Percentiles rank a stretch among this genome's conserved stretches.
Evolutionary conservation across 2,329 filamentous ascomycete species (phyloP).

Genomic region (Biscogniauxia mediterranea): DNA sequence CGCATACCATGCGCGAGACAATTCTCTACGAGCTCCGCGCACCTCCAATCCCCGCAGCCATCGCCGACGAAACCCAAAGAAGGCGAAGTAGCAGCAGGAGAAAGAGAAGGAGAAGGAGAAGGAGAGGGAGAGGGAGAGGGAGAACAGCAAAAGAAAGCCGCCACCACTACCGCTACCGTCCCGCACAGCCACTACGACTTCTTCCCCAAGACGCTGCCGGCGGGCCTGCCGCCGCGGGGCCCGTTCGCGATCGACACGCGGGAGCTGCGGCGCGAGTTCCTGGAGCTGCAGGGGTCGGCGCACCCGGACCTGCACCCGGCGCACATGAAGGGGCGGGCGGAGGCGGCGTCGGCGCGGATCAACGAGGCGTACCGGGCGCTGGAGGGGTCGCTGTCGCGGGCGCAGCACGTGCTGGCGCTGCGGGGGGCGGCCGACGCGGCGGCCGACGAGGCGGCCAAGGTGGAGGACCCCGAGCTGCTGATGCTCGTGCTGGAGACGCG

Average conservation of each 20-base stretch:
- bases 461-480: slow-evolving; percentile 67
- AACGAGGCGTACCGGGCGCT: slow-evolving; percentile 93
- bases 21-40: background rate
- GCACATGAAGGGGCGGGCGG: slow-evolving; percentile 59
- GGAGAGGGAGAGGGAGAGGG: no score
- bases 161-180: background rate
- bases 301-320: slow-evolving; percentile 69
- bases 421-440: slow-evolving; percentile 70
- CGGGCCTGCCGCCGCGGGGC: slow-evolving; percentile 73
- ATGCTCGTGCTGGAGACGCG: slow-evolving; percentile 78
- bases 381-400: slow-evolving; percentile 71
- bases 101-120: no score
- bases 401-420: slow-evolving; percentile 79
- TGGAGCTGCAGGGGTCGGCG: slow-evolving; percentile 73
- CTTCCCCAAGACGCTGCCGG: slow-evolving; percentile 77
- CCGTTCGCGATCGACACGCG: slow-evolving; percentile 72
- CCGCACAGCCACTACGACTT: slow-evolving; percentile 74
- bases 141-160: background rate
- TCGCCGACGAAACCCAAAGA: background rate
- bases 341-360: slow-evolving; percentile 76
- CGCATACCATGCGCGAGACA: background rate
- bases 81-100: no score
- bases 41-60: background rate
- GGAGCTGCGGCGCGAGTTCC: slow-evolving; percentile 78
- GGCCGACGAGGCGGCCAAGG: slow-evolving; percentile 71